Percentiles rank a stretch among this genome's conserved stretches.
phyloP scores from a whole-genome alignment of 2,329 filamentous ascomycete species.

The Aspergillus proliferans region DNA sequence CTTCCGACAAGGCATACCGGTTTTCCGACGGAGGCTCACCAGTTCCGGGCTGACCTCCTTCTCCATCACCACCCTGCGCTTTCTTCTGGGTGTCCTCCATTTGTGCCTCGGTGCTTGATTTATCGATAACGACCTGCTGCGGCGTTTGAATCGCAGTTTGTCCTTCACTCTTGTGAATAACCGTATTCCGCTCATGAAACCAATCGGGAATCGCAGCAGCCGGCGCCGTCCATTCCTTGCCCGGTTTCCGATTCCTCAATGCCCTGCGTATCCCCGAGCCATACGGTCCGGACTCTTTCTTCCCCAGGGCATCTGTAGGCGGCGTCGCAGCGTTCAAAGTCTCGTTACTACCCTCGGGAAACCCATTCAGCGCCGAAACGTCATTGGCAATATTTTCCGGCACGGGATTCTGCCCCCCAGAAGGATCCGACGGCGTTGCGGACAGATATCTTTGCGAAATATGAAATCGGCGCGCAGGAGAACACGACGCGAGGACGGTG shows the following conservation, averaged over 20 bases:
- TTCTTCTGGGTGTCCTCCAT: conserved; percentile 6
- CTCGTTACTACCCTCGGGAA: conserved; percentile 7
- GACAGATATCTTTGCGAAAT: conserved; percentile 24
- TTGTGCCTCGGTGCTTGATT: conserved; percentile 12
- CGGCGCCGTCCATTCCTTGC: conserved; percentile 14
- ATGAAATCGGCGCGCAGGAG: conserved; percentile 27
- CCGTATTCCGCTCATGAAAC: conserved; percentile 32
- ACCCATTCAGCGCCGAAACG: conserved; percentile 11
- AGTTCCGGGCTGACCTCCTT: conserved; percentile 13
- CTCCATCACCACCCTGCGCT: conserved; percentile 18
- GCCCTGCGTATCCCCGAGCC: conserved; percentile 35
- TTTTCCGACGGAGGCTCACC: conserved; percentile 13
- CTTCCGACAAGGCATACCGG: conserved; percentile 36
- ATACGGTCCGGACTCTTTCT: conserved; percentile 27
- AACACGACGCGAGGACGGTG: conserved; percentile 12
- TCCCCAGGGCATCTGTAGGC: conserved; percentile 12
- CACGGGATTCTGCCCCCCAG: conserved; percentile 15
- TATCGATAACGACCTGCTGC: conserved; percentile 23
- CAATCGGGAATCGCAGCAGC: conserved; percentile 29
- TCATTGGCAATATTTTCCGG: conserved; percentile 17
- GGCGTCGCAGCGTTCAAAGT: conserved; percentile 7
- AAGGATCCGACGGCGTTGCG: conserved; percentile 23
- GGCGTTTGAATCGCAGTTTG: conserved; percentile 7
- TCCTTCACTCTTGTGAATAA: conserved; percentile 16
- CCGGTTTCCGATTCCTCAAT: conserved; percentile 28